Percentiles rank a stretch among this genome's conserved stretches.
Conservation (phyloP, 176 grass and related monocot species). For the Ensete glaucum region DNA sequence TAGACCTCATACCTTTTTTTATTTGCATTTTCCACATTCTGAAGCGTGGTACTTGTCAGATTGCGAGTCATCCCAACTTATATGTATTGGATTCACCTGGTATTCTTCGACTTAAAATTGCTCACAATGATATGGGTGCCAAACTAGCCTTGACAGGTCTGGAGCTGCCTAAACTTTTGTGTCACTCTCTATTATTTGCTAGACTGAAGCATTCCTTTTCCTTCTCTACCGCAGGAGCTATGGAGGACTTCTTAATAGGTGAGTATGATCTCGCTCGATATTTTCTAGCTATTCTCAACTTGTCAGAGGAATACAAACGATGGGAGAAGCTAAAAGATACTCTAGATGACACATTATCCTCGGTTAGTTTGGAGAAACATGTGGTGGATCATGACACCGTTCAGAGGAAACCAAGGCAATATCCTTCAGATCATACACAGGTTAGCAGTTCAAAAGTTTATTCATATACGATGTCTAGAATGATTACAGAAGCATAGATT, state of each 20-base stretch:
- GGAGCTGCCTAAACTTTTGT: slow-evolving; percentile 17
- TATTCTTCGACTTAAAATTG: slow-evolving; percentile 38
- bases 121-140: slow-evolving; percentile 26
- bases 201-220: slow-evolving; percentile 1
- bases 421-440: slow-evolving; percentile 74
- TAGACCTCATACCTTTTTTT: not conserved
- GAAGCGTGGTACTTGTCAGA: slow-evolving; percentile 25
- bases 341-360: slow-evolving; percentile 7
- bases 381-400: not conserved
- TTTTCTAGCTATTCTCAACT: slow-evolving; percentile 54
- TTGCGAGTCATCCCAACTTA: slow-evolving; percentile 72
- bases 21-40: slow-evolving; percentile 1
- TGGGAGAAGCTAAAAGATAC: slow-evolving; percentile 36
- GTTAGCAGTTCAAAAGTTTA: slow-evolving; percentile 7
- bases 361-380: slow-evolving; percentile 2
- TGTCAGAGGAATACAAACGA: slow-evolving; percentile 28
- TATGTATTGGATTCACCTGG: slow-evolving; percentile 67
- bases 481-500: not conserved
- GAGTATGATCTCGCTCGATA: slow-evolving; percentile 36
- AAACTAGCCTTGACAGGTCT: slow-evolving; percentile 55
- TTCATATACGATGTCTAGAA: not conserved
- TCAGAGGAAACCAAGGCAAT: slow-evolving; percentile 25
- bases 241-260: slow-evolving; percentile 46
- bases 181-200: slow-evolving; percentile 3
- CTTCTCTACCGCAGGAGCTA: slow-evolving; percentile 40